phyloP scores from a whole-genome alignment of 2,329 filamentous ascomycete species.

The Cordyceps cateniannulata region DNA sequence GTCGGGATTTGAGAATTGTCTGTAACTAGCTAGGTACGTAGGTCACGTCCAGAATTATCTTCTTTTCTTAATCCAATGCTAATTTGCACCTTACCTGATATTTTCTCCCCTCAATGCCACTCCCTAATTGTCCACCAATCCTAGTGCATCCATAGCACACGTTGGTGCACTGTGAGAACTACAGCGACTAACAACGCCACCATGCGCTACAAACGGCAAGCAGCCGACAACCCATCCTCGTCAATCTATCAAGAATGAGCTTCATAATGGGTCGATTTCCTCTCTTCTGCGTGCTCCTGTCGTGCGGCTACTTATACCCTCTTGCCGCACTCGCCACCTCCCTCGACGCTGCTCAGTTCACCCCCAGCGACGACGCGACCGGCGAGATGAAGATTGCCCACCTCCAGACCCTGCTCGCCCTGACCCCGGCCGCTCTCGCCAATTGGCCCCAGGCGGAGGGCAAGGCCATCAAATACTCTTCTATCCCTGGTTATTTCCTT shows the following conservation, averaged over 20 bases:
- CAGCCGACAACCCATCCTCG: neutral
- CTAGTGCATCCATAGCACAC: neutral
- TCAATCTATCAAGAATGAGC: neutral
- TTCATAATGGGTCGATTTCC: neutral
- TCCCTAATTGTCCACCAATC: neutral
- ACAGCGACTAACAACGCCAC: conserved; percentile 3
- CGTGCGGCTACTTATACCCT: neutral
- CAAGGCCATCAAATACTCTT: conserved; percentile 50
- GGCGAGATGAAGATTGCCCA: conserved; percentile 26
- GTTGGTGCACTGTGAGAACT: neutral
- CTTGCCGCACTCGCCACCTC: neutral
- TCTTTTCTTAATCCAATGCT: no score
- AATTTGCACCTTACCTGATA: no score
- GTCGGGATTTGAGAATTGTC: no score
- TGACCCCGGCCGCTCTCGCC: conserved; percentile 23
- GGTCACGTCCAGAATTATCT: no score
- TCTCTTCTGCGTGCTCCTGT: neutral
- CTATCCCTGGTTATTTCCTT: conserved; percentile 55
- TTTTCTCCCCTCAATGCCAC: no score
- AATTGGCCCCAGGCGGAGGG: conserved; percentile 26
- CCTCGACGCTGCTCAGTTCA: neutral
- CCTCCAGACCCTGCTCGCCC: conserved; percentile 23
- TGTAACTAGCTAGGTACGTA: no score
- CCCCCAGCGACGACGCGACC: neutral
- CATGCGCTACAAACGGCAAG: neutral